phyloP scores from a whole-genome alignment of 345 rosid species.

The Brassica cretica region DNA sequence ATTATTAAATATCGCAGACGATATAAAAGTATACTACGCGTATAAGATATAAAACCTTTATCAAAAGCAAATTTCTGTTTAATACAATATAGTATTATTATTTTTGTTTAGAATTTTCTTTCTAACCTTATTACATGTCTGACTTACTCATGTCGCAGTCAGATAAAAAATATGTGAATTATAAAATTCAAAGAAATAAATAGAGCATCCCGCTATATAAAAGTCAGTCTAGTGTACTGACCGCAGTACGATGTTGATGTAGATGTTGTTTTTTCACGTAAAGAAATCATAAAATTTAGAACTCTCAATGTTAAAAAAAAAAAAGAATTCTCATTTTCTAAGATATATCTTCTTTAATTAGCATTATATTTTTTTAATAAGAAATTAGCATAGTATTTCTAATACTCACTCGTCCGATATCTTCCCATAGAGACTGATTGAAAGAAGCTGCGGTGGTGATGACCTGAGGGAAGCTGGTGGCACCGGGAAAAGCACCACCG shows the following conservation, averaged over 20 bases:
- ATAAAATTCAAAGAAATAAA: background rate
- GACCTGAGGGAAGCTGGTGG: slow-evolving; percentile 97
- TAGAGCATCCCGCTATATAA: slow-evolving; percentile 11
- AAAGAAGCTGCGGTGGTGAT: slow-evolving; percentile 92
- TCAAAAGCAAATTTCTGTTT: background rate
- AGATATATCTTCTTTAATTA: background rate
- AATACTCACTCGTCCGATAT: slow-evolving; percentile 72
- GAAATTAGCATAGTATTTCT: background rate
- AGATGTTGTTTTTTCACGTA: slow-evolving; percentile 25
- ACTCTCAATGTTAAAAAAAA: background rate
- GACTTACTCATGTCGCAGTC: slow-evolving; percentile 30
- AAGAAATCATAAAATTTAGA: background rate
- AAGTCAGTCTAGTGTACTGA: slow-evolving; percentile 13
- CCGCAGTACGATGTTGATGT: slow-evolving; percentile 8
- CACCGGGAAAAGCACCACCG: slow-evolving; percentile 66
- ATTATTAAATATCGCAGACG: background rate
- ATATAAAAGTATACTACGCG: background rate
- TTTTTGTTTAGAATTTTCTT: background rate
- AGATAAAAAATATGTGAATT: slow-evolving; percentile 27
- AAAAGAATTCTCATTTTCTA: background rate
- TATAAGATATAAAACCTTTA: background rate
- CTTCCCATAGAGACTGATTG: slow-evolving; percentile 79
- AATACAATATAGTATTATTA: background rate
- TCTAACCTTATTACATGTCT: slow-evolving; percentile 6
- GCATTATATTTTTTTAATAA: too few relatives aligned